phyloP scores from a whole-genome alignment of 2,329 filamentous ascomycete species.

The Sodiomyces alkalinus region DNA sequence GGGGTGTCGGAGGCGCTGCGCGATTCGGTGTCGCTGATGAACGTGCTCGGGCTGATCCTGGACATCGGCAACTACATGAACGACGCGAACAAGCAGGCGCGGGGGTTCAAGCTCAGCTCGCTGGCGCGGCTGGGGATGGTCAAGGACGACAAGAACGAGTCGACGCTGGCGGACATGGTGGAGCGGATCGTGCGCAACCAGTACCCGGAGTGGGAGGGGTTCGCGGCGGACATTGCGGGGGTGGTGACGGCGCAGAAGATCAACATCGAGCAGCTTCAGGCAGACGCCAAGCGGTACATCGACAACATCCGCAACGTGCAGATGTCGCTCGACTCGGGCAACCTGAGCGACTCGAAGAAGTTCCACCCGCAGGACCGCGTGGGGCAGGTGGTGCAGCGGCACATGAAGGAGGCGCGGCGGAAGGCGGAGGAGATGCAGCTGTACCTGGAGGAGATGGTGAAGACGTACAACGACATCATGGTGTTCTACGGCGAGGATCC shows the following conservation, averaged over 20 bases:
- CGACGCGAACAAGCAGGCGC: slow-evolving; percentile 95
- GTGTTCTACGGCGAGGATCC: slow-evolving; percentile 92
- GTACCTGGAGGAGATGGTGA: slow-evolving; percentile 84
- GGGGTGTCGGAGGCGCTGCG: slow-evolving; percentile 75
- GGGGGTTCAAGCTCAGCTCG: slow-evolving; percentile 94
- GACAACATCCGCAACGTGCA: slow-evolving; percentile 92
- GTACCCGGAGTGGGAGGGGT: slow-evolving; percentile 89
- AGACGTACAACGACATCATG: slow-evolving; percentile 90
- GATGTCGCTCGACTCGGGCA: slow-evolving; percentile 79
- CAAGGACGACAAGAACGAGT: slow-evolving; percentile 98
- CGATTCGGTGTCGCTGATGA: slow-evolving; percentile 88
- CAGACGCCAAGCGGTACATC: slow-evolving; percentile 83
- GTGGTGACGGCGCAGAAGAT: slow-evolving; percentile 74
- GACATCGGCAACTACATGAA: slow-evolving; percentile 99
- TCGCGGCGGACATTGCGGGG: slow-evolving; percentile 67
- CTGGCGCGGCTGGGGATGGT: slow-evolving; percentile 89
- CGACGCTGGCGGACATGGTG: slow-evolving; percentile 86
- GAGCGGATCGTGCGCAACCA: slow-evolving; percentile 94
- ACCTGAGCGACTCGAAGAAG: slow-evolving; percentile 88
- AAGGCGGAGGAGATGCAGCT: slow-evolving; percentile 94
- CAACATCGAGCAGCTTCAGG: slow-evolving; percentile 82
- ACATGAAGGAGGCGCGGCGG: slow-evolving; percentile 90
- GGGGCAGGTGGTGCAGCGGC: slow-evolving; percentile 75
- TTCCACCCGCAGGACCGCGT: slow-evolving; percentile 97
- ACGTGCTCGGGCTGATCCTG: slow-evolving; percentile 85